phyloP scores from a whole-genome alignment of 129 eudicot genomes.

The Lactuca saligna region DNA sequence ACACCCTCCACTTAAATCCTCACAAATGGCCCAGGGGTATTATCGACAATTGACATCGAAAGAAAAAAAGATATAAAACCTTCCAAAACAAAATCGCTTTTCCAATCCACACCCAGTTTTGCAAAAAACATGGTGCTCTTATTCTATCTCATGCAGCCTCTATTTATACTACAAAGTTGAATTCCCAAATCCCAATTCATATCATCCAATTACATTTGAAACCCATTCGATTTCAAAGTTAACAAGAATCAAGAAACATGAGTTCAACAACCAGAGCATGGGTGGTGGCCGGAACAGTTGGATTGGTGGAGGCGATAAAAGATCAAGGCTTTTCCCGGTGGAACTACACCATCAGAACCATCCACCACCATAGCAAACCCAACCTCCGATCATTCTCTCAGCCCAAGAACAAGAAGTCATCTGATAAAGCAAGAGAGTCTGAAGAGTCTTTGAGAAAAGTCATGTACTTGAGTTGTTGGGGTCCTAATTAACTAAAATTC shows the following conservation, averaged over 20 bases:
- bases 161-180: background rate
- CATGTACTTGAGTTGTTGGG: constrained; percentile 31
- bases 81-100: background rate
- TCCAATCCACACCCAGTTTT: constrained; percentile 2
- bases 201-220: background rate
- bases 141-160: constrained; percentile 1
- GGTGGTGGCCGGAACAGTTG: constrained; percentile 23
- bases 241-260: background rate
- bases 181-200: background rate
- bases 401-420: constrained; percentile 20
- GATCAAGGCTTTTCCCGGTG: constrained; percentile 27
- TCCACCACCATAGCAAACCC: constrained; percentile 30
- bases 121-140: constrained; percentile 14
- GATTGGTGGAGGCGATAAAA: constrained; percentile 27
- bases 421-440: background rate
- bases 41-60: background rate
- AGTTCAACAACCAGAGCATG: constrained; percentile 12
- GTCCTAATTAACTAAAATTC: constrained; percentile 1
- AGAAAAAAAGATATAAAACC: background rate
- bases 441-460: constrained; percentile 21
- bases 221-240: background rate
- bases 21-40: constrained; percentile 1
- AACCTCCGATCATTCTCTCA: constrained; percentile 35
- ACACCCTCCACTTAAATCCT: background rate
- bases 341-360: constrained; percentile 22